phyloP scores from a whole-genome alignment of 768 basidiomycete genomes.

The Leccinum ochraceum region DNA sequence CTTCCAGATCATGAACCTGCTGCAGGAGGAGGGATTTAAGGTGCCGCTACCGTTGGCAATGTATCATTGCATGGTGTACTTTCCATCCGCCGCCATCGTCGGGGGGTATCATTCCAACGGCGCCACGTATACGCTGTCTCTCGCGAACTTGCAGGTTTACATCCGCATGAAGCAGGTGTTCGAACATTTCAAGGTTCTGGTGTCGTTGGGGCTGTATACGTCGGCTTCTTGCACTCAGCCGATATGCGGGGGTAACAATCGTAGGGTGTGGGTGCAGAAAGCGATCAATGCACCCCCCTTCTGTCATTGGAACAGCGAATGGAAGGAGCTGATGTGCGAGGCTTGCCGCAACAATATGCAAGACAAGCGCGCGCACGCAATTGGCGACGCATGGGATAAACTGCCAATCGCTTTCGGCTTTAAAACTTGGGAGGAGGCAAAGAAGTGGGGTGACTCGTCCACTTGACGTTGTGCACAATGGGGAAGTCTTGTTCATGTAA shows the following conservation, averaged over 20 bases:
- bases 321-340: constrained; percentile 6
- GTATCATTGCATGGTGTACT: constrained; percentile 4
- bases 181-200: background rate
- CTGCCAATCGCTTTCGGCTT: constrained; percentile 10
- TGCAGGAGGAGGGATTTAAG: constrained; percentile 5
- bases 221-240: accelerated
- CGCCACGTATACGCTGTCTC: background rate
- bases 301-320: background rate
- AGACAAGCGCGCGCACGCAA: background rate
- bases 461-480: background rate
- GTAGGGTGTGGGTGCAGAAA: background rate
- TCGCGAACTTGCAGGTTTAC: constrained; percentile 5
- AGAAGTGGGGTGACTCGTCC: background rate
- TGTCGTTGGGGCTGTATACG: background rate
- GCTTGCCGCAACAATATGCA: background rate
- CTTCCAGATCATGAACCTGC: constrained; percentile 20
- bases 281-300: background rate
- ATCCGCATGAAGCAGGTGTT: constrained; percentile 8
- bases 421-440: constrained; percentile 5
- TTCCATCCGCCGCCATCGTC: background rate
- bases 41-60: constrained; percentile 10
- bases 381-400: background rate
- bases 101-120: constrained; percentile 6
- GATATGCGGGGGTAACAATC: background rate
- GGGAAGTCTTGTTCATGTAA: background rate